A percentile compares a stretch with the other conserved stretches of the same genome.
Evolutionary conservation across 2,329 filamentous ascomycete genomes (phyloP).

Genomic region (Colletotrichum sp.): DNA sequence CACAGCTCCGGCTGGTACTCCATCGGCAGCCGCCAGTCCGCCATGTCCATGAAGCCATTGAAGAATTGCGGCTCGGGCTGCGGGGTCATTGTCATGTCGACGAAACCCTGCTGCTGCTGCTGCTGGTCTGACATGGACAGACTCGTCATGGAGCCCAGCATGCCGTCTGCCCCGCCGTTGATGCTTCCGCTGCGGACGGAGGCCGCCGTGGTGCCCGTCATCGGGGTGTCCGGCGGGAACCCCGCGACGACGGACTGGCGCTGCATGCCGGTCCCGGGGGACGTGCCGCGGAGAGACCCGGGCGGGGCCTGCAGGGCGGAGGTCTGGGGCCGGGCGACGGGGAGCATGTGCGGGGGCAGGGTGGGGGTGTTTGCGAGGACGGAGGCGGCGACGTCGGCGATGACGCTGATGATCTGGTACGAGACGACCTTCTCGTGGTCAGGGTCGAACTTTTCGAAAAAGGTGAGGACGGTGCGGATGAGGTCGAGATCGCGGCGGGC

Average conservation of each 20-base stretch:
- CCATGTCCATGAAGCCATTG: neutral
- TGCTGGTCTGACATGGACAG: constrained; percentile 4
- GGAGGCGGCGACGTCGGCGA: constrained; percentile 6
- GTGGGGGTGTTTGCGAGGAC: constrained; percentile 15
- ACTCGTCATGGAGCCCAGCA: constrained; percentile 1
- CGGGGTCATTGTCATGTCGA: neutral
- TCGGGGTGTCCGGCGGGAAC: neutral
- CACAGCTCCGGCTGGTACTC: constrained; percentile 14
- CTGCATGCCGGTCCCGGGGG: neutral
- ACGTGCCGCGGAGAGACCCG: neutral
- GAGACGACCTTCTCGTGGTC: neutral
- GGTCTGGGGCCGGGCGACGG: neutral
- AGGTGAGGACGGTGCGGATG: constrained; percentile 10
- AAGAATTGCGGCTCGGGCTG: neutral
- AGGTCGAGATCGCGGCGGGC: constrained; percentile 14
- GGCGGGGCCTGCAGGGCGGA: neutral
- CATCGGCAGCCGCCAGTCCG: constrained; percentile 13
- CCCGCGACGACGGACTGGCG: neutral
- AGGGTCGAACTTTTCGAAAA: constrained; percentile 15
- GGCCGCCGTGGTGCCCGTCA: neutral
- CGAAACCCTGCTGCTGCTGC: neutral
- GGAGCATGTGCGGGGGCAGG: constrained; percentile 13
- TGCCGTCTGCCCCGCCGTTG: neutral
- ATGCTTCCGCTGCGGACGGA: neutral
- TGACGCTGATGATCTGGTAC: constrained; percentile 9